phyloP scores from a whole-genome alignment of 2,329 filamentous ascomycete genomes.

The Dissoconium aciculare region DNA sequence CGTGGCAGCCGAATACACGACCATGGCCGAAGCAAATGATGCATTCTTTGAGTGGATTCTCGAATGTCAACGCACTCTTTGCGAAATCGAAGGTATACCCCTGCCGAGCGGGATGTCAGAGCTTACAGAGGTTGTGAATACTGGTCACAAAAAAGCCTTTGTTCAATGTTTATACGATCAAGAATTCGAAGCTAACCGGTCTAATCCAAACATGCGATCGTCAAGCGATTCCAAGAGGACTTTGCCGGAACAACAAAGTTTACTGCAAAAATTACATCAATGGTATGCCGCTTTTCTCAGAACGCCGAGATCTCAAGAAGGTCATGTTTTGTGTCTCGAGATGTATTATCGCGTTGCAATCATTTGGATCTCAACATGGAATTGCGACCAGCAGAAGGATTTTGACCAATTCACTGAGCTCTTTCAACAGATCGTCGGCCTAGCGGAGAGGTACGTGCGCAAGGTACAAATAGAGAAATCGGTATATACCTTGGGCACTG shows the following conservation, averaged over 20 bases:
- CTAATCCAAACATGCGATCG: neutral
- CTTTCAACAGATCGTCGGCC: neutral
- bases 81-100: neutral
- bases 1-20: neutral
- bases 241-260: neutral
- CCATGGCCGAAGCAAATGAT: neutral
- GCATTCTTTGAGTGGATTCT: neutral
- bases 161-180: neutral
- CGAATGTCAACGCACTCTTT: neutral
- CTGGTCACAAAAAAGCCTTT: neutral
- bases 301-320: neutral
- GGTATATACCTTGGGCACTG: neutral
- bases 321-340: neutral
- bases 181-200: neutral
- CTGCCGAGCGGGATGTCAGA: neutral
- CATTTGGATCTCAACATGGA: constrained; percentile 1
- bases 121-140: neutral
- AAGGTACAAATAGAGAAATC: neutral
- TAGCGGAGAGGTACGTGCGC: neutral
- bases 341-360: neutral
- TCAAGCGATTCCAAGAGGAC: neutral
- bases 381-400: neutral
- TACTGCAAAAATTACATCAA: neutral
- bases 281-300: neutral
- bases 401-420: neutral